A percentile compares a stretch with the other conserved stretches of the same genome.
These are phyloP conservation scores for Candida schatavii DNA, from an alignment of 805 yeast species.

Conservation along the genomic window DNA sequence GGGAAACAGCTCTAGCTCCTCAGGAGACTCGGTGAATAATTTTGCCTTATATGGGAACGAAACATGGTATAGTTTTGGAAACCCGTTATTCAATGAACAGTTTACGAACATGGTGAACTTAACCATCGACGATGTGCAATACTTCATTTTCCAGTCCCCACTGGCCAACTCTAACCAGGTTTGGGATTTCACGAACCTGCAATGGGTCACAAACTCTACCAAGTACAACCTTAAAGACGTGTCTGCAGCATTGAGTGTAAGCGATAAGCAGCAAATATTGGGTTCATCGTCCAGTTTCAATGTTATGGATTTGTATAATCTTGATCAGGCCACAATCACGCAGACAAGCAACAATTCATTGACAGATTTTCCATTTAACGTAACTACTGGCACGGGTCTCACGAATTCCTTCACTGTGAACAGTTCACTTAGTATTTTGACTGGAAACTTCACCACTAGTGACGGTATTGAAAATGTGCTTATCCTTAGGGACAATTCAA, in stretches of 20 bases:
- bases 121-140: slow-evolving; percentile 38
- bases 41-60: slow-evolving; percentile 36
- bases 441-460: slow-evolving; percentile 51
- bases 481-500: slow-evolving; percentile 18
- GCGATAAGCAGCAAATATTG: slow-evolving; percentile 6
- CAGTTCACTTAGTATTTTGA: slow-evolving; percentile 49
- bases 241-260: slow-evolving; percentile 13
- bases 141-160: slow-evolving; percentile 35
- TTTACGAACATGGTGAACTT: slow-evolving; percentile 32
- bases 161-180: slow-evolving; percentile 20
- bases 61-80: slow-evolving; percentile 44
- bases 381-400: slow-evolving; percentile 18
- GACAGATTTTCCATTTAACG: slow-evolving; percentile 18
- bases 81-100: slow-evolving; percentile 18
- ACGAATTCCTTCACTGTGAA: slow-evolving; percentile 45
- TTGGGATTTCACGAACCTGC: slow-evolving; percentile 40
- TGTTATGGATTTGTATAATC: slow-evolving; percentile 28
- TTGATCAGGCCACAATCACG: slow-evolving; percentile 23
- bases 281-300: slow-evolving; percentile 24
- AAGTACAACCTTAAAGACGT: slow-evolving; percentile 27
- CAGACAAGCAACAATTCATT: slow-evolving; percentile 17
- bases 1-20: slow-evolving; percentile 19
- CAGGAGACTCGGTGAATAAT: slow-evolving; percentile 24
- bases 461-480: slow-evolving; percentile 25
- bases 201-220: slow-evolving; percentile 30